Percentiles rank a stretch among this genome's conserved stretches.
These are phyloP conservation scores for Helicocarpus griseus DNA, from an alignment of 2,329 filamentous ascomycete genomes.

Conservation along the genomic window DNA sequence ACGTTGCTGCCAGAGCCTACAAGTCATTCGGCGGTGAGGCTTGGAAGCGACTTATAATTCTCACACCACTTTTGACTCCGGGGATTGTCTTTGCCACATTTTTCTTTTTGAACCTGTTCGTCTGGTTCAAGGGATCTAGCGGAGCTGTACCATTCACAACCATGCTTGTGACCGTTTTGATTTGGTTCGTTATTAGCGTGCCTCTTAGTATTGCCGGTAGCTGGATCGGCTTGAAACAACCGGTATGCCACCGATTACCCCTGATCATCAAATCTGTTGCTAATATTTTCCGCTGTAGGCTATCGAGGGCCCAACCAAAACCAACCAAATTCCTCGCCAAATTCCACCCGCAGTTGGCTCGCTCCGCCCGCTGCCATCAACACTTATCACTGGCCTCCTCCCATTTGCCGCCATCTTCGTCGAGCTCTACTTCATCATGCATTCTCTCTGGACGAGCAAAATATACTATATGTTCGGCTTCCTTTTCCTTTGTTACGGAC, in stretches of 20 bases:
- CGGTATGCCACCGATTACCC: slow-evolving; percentile 24
- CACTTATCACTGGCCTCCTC: slow-evolving; percentile 82
- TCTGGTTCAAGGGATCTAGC: slow-evolving; percentile 86
- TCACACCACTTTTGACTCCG: slow-evolving; percentile 79
- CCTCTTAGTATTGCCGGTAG: slow-evolving; percentile 83
- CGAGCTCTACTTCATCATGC: slow-evolving; percentile 99
- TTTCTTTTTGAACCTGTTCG: slow-evolving; percentile 91
- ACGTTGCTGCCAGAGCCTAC: slow-evolving; percentile 81
- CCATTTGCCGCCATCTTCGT: slow-evolving; percentile 97
- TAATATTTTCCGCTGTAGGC: slow-evolving; percentile 28
- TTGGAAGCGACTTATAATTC: slow-evolving; percentile 87
- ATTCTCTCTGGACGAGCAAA: slow-evolving; percentile 94
- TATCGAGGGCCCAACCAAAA: slow-evolving; percentile 74
- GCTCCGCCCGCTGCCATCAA: slow-evolving; percentile 76
- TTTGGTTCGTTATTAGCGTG: slow-evolving; percentile 96
- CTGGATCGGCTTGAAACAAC: slow-evolving; percentile 81
- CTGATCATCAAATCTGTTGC: slow-evolving; percentile 6
- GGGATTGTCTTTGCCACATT: slow-evolving; percentile 77
- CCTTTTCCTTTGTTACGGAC: slow-evolving; percentile 90
- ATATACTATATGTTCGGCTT: slow-evolving; percentile 99
- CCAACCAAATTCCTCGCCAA: slow-evolving; percentile 96
- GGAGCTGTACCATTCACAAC: slow-evolving; percentile 94
- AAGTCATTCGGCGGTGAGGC: slow-evolving; percentile 85
- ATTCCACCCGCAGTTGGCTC: slow-evolving; percentile 79
- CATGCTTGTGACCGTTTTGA: slow-evolving; percentile 84